Conservation (phyloP, 2,329 filamentous ascomycete species). For the Myriosclerotinia scirpicola region DNA sequence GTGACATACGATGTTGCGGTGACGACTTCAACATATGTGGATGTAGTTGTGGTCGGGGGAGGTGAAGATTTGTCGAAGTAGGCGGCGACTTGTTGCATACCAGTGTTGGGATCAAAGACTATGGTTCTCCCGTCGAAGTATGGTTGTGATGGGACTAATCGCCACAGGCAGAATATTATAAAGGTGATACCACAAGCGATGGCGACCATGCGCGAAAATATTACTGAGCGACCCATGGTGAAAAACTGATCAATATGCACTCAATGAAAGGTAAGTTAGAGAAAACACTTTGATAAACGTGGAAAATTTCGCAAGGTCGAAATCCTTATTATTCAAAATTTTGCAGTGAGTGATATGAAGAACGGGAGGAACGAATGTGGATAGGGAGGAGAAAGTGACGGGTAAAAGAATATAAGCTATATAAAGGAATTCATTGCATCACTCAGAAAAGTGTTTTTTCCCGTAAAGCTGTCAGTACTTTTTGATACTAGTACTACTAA, state of each 20-base stretch:
- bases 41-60: neutral
- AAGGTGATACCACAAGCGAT: neutral
- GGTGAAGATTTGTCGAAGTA: neutral
- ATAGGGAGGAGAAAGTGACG: neutral
- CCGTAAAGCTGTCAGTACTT: too few relatives aligned
- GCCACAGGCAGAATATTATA: neutral
- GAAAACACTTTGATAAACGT: neutral
- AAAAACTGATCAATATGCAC: neutral
- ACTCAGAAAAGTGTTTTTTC: neutral
- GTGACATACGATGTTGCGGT: neutral
- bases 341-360: neutral
- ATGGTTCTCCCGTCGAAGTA: neutral
- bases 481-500: neutral
- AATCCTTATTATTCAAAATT: neutral
- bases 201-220: neutral
- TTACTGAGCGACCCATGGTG: neutral
- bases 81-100: neutral
- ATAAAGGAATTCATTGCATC: neutral
- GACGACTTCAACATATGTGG: neutral
- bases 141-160: neutral
- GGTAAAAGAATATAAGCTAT: neutral
- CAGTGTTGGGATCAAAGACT: neutral
- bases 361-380: neutral
- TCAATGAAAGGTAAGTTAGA: too few relatives aligned
- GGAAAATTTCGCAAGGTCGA: neutral